Conservation (phyloP, 306 rosid genomes). For the Cicer judaicum region DNA sequence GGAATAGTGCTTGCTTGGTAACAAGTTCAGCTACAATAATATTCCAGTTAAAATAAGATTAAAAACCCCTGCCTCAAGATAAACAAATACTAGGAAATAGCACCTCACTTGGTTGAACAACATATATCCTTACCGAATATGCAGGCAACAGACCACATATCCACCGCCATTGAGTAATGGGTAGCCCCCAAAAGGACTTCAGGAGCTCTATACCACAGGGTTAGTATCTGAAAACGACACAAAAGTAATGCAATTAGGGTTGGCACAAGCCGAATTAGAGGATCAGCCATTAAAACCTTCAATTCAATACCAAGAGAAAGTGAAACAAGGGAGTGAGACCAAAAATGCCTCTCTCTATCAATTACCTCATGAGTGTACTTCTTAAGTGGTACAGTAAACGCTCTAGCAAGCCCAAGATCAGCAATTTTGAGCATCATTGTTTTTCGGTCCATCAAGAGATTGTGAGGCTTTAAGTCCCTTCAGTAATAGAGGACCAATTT, state of each 20-base stretch:
- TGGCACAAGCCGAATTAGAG: not conserved
- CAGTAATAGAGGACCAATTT: not conserved
- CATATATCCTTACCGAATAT: slow-evolving; percentile 67
- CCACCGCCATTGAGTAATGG: slow-evolving; percentile 94
- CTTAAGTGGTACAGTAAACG: slow-evolving; percentile 87
- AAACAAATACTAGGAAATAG: not conserved
- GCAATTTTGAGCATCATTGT: slow-evolving; percentile 88
- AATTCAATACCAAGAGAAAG: not conserved
- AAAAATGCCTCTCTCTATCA: not conserved
- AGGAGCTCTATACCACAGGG: slow-evolving; percentile 97
- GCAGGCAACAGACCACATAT: slow-evolving; percentile 96
- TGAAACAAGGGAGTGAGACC: not conserved
- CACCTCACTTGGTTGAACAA: not conserved
- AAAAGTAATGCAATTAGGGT: not conserved
- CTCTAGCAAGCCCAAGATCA: slow-evolving; percentile 95
- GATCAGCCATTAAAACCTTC: not conserved
- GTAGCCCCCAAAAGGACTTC: slow-evolving; percentile 97
- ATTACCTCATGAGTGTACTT: slow-evolving; percentile 95
- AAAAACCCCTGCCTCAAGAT: not conserved
- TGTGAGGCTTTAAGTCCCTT: slow-evolving; percentile 97
- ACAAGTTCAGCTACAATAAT: slow-evolving; percentile 77
- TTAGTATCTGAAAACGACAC: slow-evolving; percentile 63
- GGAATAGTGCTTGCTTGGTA: slow-evolving; percentile 83
- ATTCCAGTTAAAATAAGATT: not conserved
- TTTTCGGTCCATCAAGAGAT: slow-evolving; percentile 87